These are phyloP conservation scores for Solanum boliviense DNA, from an alignment of 257 asterid species.

Conservation along the genomic window DNA sequence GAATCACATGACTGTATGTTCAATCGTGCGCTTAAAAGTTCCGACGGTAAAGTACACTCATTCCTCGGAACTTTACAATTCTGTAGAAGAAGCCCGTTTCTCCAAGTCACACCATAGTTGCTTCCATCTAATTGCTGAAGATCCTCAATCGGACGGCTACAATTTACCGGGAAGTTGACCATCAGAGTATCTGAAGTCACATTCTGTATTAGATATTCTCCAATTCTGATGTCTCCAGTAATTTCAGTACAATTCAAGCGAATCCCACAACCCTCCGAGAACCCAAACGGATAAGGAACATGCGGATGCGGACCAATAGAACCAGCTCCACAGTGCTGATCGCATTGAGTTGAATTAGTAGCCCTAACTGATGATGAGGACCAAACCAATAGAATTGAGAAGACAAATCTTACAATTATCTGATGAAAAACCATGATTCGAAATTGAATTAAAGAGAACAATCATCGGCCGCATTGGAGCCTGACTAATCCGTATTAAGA, in stretches of 20 bases:
- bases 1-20: conserved; percentile 12
- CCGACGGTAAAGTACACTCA: background rate
- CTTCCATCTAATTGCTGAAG: conserved; percentile 14
- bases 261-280: conserved; percentile 36
- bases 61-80: conserved; percentile 38
- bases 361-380: conserved; percentile 3
- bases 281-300: conserved; percentile 66
- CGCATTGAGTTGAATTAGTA: conserved; percentile 9
- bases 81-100: conserved; percentile 45
- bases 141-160: conserved; percentile 41
- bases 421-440: background rate
- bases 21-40: conserved; percentile 3
- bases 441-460: background rate
- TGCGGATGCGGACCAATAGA: background rate
- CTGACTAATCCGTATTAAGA: too few species aligned
- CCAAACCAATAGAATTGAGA: conserved; percentile 7
- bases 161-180: conserved; percentile 32
- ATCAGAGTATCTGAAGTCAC: conserved; percentile 41
- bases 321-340: conserved; percentile 17
- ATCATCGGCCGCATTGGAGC: background rate
- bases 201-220: conserved; percentile 27
- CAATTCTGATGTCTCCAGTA: conserved; percentile 20
- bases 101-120: conserved; percentile 42
- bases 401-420: background rate
- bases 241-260: conserved; percentile 24